Conservation (phyloP, 2,329 filamentous ascomycete species). For the Fonsecaea monophora region DNA sequence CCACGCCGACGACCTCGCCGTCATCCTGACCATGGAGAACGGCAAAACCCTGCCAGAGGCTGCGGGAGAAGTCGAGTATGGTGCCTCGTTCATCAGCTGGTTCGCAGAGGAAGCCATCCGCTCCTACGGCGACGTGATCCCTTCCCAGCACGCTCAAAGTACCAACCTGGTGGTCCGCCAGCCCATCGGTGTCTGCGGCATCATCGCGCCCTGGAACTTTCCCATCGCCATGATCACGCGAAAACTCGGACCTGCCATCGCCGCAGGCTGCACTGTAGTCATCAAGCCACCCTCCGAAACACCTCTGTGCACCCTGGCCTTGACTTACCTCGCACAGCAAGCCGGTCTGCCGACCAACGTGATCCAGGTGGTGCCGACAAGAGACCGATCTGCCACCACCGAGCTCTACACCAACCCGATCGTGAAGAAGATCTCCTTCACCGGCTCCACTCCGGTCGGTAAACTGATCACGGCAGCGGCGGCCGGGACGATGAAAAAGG, state of each 20-base stretch:
- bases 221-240: conserved; percentile 72
- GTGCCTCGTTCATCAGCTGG: conserved; percentile 57
- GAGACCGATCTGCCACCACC: conserved; percentile 11
- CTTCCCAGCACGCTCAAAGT: conserved; percentile 70
- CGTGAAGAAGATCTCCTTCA: conserved; percentile 43
- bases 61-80: conserved; percentile 55
- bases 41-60: conserved; percentile 59
- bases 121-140: conserved; percentile 54
- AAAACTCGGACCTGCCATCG: conserved; percentile 45
- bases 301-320: conserved; percentile 43
- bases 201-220: conserved; percentile 92
- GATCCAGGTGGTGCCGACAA: conserved; percentile 51
- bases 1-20: conserved; percentile 56
- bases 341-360: conserved; percentile 45
- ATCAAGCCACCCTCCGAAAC: conserved; percentile 47
- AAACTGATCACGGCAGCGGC: conserved; percentile 44
- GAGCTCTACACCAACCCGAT: conserved; percentile 25
- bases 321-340: conserved; percentile 43
- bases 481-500: conserved; percentile 48
- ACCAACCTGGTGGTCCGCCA: conserved; percentile 79
- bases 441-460: conserved; percentile 44
- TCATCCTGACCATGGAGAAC: conserved; percentile 30
- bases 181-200: conserved; percentile 79
- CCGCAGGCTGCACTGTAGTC: conserved; percentile 48
- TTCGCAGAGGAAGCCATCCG: conserved; percentile 59